A percentile compares a stretch with the other conserved stretches of the same genome.
phyloP scores from a whole-genome alignment of 768 basidiomycete species.

The Lentinula aciculospora region DNA sequence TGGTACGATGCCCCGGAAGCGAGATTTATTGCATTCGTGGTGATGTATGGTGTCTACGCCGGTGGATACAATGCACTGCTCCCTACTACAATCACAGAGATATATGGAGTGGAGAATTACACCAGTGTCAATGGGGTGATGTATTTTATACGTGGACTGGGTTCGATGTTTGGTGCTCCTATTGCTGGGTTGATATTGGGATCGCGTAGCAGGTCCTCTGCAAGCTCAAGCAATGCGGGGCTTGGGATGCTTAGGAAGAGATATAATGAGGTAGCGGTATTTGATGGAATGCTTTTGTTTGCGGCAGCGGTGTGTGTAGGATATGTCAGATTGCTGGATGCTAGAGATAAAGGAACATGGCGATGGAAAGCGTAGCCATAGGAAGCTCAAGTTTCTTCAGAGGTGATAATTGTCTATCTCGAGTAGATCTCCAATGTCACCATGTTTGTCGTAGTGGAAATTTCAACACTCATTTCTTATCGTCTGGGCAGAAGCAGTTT shows the following conservation, averaged over 20 bases:
- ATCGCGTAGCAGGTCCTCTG: conserved; percentile 18
- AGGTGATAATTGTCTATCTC: no score
- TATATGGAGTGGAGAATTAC: conserved; percentile 38
- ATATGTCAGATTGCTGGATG: conserved; percentile 37
- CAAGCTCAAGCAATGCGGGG: neutral
- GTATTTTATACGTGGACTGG: conserved; percentile 37
- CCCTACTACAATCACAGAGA: conserved; percentile 36
- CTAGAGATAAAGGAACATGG: conserved; percentile 32
- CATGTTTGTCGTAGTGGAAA: no score
- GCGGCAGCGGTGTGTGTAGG: conserved; percentile 30
- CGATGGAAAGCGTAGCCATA: conserved; percentile 26
- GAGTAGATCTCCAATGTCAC: no score
- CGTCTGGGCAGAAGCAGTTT: no score
- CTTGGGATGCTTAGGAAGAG: conserved; percentile 16
- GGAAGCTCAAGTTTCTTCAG: no score
- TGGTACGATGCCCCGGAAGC: conserved; percentile 33
- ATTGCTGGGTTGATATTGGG: conserved; percentile 36
- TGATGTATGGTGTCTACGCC: conserved; percentile 36
- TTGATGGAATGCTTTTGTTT: conserved; percentile 29
- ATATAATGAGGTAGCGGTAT: conserved; percentile 33
- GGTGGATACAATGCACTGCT: conserved; percentile 40
- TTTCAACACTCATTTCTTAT: no score
- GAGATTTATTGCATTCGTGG: conserved; percentile 33
- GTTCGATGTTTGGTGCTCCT: conserved; percentile 34
- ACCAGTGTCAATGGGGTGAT: conserved; percentile 33